phyloP scores from a whole-genome alignment of 805 yeast species.

The Candida jianshihensis region DNA sequence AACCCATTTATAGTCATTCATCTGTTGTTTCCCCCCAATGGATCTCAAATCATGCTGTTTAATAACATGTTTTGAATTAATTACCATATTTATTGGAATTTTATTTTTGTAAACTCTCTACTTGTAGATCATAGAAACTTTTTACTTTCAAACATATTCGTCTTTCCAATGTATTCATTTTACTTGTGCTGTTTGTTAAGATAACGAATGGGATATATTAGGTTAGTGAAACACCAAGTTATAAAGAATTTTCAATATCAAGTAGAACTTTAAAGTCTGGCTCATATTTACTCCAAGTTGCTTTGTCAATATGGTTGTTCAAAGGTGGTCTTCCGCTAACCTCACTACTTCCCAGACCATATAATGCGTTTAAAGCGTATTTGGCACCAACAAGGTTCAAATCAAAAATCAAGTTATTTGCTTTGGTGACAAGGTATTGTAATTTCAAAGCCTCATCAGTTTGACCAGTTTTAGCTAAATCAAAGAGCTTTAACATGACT shows the following conservation, averaged over 20 bases:
- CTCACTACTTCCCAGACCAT: conserved; percentile 21
- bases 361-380: conserved; percentile 15
- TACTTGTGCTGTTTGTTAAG: background rate
- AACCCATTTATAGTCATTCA: too few relatives aligned
- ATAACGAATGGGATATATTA: too few relatives aligned
- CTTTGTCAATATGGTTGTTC: conserved; percentile 6
- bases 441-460: conserved; percentile 32
- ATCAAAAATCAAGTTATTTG: conserved; percentile 26
- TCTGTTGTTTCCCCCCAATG: too few relatives aligned
- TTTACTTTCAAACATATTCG: too few relatives aligned
- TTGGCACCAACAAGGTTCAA: conserved; percentile 29
- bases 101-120: too few relatives aligned
- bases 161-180: too few relatives aligned
- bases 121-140: too few relatives aligned
- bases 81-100: too few relatives aligned
- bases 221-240: too few relatives aligned
- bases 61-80: too few relatives aligned
- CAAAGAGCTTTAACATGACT: conserved; percentile 32
- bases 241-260: conserved; percentile 12
- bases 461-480: conserved; percentile 29
- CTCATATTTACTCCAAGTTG: conserved; percentile 11
- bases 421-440: conserved; percentile 37
- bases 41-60: too few relatives aligned
- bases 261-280: conserved; percentile 12
- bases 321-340: conserved; percentile 29